phyloP scores from a whole-genome alignment of 345 rosid genomes.

The Balakata baccata region DNA sequence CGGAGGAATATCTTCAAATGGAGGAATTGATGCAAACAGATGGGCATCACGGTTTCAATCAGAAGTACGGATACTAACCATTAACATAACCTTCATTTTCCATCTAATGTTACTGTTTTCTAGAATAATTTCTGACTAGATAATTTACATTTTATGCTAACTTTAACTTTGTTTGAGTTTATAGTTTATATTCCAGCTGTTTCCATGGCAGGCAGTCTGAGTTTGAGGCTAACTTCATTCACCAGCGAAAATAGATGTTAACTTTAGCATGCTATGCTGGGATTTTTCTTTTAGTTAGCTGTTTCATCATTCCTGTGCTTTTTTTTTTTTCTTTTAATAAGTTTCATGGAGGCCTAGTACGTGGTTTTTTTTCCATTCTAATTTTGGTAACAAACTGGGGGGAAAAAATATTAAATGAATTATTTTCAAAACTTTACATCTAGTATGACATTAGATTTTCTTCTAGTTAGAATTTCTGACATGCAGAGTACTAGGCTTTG shows the following conservation, averaged over 20 bases:
- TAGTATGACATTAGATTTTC: conserved; percentile 2
- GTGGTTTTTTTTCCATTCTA: not conserved
- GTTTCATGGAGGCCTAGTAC: not conserved
- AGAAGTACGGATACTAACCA: conserved; percentile 98
- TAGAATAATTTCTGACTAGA: conserved; percentile 53
- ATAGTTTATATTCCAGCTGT: conserved; percentile 28
- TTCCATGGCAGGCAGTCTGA: conserved; percentile 40
- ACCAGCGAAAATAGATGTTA: conserved; percentile 28
- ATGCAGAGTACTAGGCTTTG: not conserved
- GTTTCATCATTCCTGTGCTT: conserved; percentile 9
- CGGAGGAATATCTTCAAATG: conserved; percentile 88
- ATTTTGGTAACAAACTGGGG: not conserved
- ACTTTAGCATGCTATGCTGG: conserved; percentile 21
- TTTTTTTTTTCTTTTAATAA: not conserved
- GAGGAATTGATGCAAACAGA: conserved; percentile 89
- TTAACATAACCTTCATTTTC: conserved; percentile 82
- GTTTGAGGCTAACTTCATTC: conserved; percentile 39
- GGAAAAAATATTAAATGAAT: not conserved
- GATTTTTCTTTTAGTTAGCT: conserved; percentile 19
- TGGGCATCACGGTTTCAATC: conserved; percentile 95
- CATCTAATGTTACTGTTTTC: conserved; percentile 58
- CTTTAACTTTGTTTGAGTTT: conserved; percentile 49
- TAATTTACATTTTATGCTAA: conserved; percentile 46
- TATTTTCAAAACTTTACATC: not conserved
- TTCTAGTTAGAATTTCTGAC: conserved; percentile 7